Evolutionary conservation across 1,284 basidiomycete genomes (phyloP).

Genomic region (Ustilago nuda): DNA sequence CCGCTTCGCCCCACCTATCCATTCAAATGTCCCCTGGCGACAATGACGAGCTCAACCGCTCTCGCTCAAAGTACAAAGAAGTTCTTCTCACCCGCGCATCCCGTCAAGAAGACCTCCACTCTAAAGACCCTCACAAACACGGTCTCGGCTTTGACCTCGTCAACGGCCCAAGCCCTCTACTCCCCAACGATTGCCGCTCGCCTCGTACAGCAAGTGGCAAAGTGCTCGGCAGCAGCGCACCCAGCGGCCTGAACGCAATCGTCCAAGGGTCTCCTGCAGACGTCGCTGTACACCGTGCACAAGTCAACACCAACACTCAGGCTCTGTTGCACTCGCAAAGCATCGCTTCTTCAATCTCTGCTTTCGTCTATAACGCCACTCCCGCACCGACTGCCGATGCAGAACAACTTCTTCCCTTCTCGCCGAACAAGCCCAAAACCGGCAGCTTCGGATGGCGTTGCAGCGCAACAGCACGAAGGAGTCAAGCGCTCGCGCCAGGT

Average conservation of each 20-base stretch:
- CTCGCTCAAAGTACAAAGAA: constrained; percentile 26
- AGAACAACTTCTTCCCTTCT: constrained; percentile 10
- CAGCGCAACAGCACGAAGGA: constrained; percentile 13
- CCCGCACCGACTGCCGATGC: constrained; percentile 23
- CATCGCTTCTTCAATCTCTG: constrained; percentile 55
- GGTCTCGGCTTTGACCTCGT: constrained; percentile 21
- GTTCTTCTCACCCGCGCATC: constrained; percentile 21
- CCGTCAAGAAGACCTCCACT: constrained; percentile 11
- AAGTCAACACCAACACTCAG: constrained; percentile 13
- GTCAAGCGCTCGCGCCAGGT: constrained; percentile 19
- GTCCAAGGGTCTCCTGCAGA: constrained; percentile 19
- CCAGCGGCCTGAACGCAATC: constrained; percentile 15
- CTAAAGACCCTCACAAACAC: background rate
- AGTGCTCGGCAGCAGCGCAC: constrained; percentile 19
- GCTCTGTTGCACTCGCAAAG: constrained; percentile 39
- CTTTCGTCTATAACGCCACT: constrained; percentile 58
- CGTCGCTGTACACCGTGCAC: constrained; percentile 31
- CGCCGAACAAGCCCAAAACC: constrained; percentile 8
- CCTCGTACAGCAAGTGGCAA: constrained; percentile 40
- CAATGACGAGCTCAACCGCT: constrained; percentile 7
- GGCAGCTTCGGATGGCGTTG: constrained; percentile 41
- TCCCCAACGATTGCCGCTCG: constrained; percentile 44
- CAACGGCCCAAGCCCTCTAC: constrained; percentile 35
- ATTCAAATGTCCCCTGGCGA: constrained; percentile 45
- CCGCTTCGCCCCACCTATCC: constrained; percentile 38